These are phyloP conservation scores for Vigna hirtella DNA, from an alignment of 306 rosid species.

Conservation along the genomic window DNA sequence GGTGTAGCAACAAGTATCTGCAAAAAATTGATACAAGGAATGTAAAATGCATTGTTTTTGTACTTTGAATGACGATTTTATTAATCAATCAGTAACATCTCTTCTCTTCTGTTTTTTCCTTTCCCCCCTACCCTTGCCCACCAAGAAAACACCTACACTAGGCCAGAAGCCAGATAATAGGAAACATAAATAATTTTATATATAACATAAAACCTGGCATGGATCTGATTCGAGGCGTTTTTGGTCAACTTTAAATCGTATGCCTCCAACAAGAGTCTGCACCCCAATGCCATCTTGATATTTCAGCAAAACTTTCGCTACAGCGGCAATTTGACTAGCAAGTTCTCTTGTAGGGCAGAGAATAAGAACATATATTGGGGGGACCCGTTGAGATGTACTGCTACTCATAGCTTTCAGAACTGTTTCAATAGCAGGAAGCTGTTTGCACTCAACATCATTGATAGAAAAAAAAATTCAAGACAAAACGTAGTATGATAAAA, in stretches of 20 bases:
- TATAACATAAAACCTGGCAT: conserved; percentile 72
- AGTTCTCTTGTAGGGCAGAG: conserved; percentile 98
- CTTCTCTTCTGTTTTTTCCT: background rate
- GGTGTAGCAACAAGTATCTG: conserved; percentile 98
- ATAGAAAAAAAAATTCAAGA: conserved; percentile 19
- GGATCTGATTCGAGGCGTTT: conserved; percentile 87
- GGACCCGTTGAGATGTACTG: conserved; percentile 62
- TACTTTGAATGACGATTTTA: background rate
- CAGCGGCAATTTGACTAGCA: conserved; percentile 92
- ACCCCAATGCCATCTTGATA: conserved; percentile 82
- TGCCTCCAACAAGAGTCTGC: conserved; percentile 92
- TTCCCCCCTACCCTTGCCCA: background rate
- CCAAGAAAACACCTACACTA: background rate
- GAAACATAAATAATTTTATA: conserved; percentile 34
- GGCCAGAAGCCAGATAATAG: conserved; percentile 6
- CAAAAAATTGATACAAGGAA: conserved; percentile 39
- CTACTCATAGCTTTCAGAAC: conserved; percentile 72
- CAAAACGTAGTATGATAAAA: conserved; percentile 28
- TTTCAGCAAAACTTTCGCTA: conserved; percentile 75
- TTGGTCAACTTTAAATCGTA: conserved; percentile 86
- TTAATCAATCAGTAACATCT: conserved; percentile 29
- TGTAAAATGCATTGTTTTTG: conserved; percentile 20
- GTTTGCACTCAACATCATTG: conserved; percentile 63
- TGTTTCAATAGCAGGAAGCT: conserved; percentile 99
- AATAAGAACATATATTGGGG: conserved; percentile 77